Evolutionary conservation across 2,329 filamentous ascomycete species (phyloP).

Genomic region (Cercospora brassicicola): DNA sequence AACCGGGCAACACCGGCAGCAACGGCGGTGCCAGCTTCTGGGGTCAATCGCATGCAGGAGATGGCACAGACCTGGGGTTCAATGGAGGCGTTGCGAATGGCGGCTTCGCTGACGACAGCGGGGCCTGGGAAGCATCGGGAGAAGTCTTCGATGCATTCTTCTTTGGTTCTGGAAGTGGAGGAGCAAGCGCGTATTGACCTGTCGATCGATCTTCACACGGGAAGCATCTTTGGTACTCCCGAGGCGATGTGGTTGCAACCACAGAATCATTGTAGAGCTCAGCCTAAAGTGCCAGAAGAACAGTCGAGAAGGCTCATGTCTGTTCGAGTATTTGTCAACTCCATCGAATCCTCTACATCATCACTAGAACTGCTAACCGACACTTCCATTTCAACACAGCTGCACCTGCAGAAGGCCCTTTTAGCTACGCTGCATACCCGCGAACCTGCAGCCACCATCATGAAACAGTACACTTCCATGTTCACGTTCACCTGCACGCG

Average conservation of each 20-base stretch:
- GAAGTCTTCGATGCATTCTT: constrained; percentile 70
- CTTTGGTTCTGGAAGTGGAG: constrained; percentile 55
- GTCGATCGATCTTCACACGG: neutral
- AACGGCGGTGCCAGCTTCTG: constrained; percentile 19
- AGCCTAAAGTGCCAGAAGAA: neutral
- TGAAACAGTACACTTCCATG: neutral
- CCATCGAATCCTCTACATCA: neutral
- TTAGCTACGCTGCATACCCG: neutral
- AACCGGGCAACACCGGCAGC: constrained; percentile 39
- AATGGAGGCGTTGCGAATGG: constrained; percentile 33
- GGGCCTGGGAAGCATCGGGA: constrained; percentile 55
- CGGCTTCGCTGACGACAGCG: constrained; percentile 35
- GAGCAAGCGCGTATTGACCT: constrained; percentile 9
- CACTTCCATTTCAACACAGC: neutral
- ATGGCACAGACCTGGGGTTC: constrained; percentile 60
- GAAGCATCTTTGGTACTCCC: neutral
- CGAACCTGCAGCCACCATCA: neutral
- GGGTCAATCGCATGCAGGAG: constrained; percentile 10
- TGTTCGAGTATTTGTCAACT: neutral
- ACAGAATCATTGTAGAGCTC: neutral
- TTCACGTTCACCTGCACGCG: neutral
- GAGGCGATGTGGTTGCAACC: neutral
- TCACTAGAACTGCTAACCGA: neutral
- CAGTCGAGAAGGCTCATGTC: neutral
- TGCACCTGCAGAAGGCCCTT: neutral